phyloP scores from a whole-genome alignment of 306 rosid genomes.

The apple (Malus domestica) region ASM211411v1 NC_041796.1:3410501-3411000 shows the following conservation, averaged over 20 bases:
- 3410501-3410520: conserved; percentile 65
- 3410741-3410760: conserved; percentile 62
- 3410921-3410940: not conserved
- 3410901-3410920: not conserved
- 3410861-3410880: not conserved
- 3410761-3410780: conserved; percentile 68
- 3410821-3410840: conserved; percentile 6
- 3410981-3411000: not conserved
- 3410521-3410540: conserved; percentile 79
- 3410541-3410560: conserved; percentile 54
- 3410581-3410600: not conserved
- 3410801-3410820: conserved; percentile 50
- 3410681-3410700: conserved; percentile 67
- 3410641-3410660: conserved; percentile 88
- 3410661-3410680: conserved; percentile 65
- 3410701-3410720: conserved; percentile 58
- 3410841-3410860: conserved; percentile 10
- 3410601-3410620: conserved; percentile 66
- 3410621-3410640: conserved; percentile 70
- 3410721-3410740: conserved; percentile 57
- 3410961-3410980: not conserved
- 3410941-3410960: not conserved
- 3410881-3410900: not conserved
- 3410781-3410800: conserved; percentile 82
- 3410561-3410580: conserved; percentile 31